phyloP scores from a whole-genome alignment of 345 rosid species.

The Rhodamnia rubescens region DNA sequence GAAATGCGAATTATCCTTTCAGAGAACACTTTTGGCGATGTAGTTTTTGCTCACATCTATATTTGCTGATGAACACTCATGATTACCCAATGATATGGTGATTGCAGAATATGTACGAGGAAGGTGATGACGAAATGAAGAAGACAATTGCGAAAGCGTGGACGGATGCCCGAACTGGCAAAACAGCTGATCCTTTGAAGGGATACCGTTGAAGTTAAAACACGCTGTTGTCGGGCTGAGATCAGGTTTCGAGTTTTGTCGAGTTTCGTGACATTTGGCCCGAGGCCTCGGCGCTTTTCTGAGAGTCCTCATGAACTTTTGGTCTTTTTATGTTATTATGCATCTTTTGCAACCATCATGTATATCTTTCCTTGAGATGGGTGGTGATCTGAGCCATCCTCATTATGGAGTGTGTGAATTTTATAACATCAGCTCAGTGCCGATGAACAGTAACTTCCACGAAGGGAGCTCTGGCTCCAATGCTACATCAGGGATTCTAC shows the following conservation, averaged over 20 bases:
- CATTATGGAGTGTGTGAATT: not conserved
- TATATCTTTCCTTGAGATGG: not conserved
- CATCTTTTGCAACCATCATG: not conserved
- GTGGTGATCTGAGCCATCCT: not conserved
- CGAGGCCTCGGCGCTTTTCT: not conserved
- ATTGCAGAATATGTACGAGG: constrained; percentile 86
- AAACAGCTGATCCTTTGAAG: constrained; percentile 53
- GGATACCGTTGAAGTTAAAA: constrained; percentile 21
- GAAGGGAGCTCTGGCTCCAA: no score
- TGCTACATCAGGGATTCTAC: no score
- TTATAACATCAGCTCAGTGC: not conserved
- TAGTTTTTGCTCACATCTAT: not conserved
- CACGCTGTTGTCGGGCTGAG: not conserved
- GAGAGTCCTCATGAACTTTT: not conserved
- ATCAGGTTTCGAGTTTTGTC: not conserved
- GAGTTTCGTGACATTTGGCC: not conserved
- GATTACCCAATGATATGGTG: not conserved
- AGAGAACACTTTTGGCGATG: not conserved
- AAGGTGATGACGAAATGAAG: constrained; percentile 93
- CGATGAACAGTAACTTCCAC: not conserved
- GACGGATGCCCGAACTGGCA: constrained; percentile 97
- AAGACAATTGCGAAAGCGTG: constrained; percentile 94
- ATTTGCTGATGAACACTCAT: not conserved
- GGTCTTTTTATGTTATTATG: not conserved
- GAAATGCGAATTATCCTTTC: not conserved